phyloP scores from a whole-genome alignment of 2,329 filamentous ascomycete genomes.

The Paramyrothecium roridum region DNA sequence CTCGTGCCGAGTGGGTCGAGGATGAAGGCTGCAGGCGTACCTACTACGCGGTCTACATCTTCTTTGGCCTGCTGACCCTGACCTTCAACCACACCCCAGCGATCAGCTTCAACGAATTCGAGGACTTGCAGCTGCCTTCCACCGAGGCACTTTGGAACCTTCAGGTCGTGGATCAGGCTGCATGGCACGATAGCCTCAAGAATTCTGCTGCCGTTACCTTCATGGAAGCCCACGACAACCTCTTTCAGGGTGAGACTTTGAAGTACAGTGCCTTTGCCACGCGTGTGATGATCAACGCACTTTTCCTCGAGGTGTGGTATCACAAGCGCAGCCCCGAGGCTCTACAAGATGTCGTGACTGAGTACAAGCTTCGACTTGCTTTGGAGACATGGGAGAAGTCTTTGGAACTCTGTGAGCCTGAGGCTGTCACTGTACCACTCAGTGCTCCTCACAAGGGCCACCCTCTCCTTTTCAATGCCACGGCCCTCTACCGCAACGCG shows the following conservation, averaged over 20 bases:
- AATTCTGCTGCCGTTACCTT: slow-evolving; percentile 77
- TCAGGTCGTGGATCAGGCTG: slow-evolving; percentile 69
- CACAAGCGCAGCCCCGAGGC: slow-evolving; percentile 98
- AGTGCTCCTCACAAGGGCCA: slow-evolving; percentile 95
- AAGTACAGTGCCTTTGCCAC: slow-evolving; percentile 96
- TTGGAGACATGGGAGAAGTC: slow-evolving; percentile 99
- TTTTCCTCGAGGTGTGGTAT: slow-evolving; percentile 98
- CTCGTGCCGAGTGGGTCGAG: slow-evolving; percentile 88
- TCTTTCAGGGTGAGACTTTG: slow-evolving; percentile 89
- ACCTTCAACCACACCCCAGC: slow-evolving; percentile 98
- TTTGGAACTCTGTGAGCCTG: slow-evolving; percentile 87
- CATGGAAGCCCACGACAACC: slow-evolving; percentile 87
- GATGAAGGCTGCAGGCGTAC: slow-evolving; percentile 95
- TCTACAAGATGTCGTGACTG: slow-evolving; percentile 92
- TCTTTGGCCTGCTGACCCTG: slow-evolving; percentile 91
- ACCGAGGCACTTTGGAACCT: slow-evolving; percentile 95
- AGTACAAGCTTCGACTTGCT: slow-evolving; percentile 94
- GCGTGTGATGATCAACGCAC: slow-evolving; percentile 96
- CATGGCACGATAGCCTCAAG: slow-evolving; percentile 79
- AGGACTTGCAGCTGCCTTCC: slow-evolving; percentile 86
- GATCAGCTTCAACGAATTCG: slow-evolving; percentile 98
- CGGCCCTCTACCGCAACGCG: slow-evolving; percentile 93
- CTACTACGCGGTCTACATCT: slow-evolving; percentile 98
- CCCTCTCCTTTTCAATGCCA: slow-evolving; percentile 95
- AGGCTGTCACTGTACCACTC: slow-evolving; percentile 81